Conservation (phyloP, 2,329 filamentous ascomycete genomes). For the Talaromyces sp. region DNA sequence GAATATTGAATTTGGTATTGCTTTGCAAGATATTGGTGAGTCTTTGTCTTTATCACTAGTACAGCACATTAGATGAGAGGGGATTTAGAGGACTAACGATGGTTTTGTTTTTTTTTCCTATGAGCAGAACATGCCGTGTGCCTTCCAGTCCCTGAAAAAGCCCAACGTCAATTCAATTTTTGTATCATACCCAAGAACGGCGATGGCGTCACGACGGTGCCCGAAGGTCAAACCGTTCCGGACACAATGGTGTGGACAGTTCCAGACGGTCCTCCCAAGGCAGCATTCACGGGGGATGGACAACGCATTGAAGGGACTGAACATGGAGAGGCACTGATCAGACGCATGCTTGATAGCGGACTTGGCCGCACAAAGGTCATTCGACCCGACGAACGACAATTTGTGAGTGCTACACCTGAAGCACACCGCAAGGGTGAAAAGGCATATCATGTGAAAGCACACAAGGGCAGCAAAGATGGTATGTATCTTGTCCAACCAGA, state of each 20-base stretch:
- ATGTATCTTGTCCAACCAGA: constrained; percentile 11
- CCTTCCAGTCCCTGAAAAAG: constrained; percentile 60
- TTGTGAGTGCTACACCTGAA: constrained; percentile 56
- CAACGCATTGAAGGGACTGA: constrained; percentile 40
- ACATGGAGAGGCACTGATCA: constrained; percentile 41
- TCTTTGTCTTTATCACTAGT: constrained; percentile 3
- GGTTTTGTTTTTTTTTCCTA: neutral
- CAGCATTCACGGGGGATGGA: constrained; percentile 38
- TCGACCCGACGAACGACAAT: constrained; percentile 52
- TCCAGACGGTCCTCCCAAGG: constrained; percentile 47
- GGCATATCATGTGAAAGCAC: constrained; percentile 60
- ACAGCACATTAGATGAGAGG: too few species aligned
- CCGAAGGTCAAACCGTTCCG: constrained; percentile 36
- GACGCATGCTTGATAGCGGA: constrained; percentile 45
- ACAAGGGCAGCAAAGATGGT: constrained; percentile 63
- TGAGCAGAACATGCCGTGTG: constrained; percentile 52
- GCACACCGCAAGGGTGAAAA: constrained; percentile 59
- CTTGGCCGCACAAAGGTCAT: constrained; percentile 45
- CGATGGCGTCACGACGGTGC: constrained; percentile 43
- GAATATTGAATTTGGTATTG: constrained; percentile 50
- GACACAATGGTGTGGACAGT: constrained; percentile 60
- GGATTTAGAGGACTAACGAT: neutral
- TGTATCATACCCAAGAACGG: constrained; percentile 52
- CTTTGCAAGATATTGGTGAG: constrained; percentile 46
- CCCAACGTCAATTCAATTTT: constrained; percentile 59